These are phyloP conservation scores for Chaetomium strumarium DNA, from an alignment of 2,329 filamentous ascomycete species.

Conservation along the genomic window DNA sequence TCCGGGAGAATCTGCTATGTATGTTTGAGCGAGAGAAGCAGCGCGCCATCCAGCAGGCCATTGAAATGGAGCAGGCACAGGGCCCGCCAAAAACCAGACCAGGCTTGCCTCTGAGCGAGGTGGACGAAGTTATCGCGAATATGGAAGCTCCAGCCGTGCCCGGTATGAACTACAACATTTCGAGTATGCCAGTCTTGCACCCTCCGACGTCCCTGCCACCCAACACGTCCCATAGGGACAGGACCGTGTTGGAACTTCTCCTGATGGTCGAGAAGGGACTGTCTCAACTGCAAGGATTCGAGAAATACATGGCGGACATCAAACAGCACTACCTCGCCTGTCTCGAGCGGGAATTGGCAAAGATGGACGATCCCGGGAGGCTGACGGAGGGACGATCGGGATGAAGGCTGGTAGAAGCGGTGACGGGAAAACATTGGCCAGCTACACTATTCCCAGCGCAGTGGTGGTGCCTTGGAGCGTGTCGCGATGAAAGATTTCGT, in stretches of 20 bases:
- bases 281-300: conserved; percentile 21
- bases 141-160: conserved; percentile 25
- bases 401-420: neutral
- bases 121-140: conserved; percentile 26
- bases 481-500: neutral
- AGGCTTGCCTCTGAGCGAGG: conserved; percentile 22
- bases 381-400: conserved; percentile 17
- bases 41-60: conserved; percentile 26
- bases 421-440: too few species aligned
- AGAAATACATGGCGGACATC: conserved; percentile 22
- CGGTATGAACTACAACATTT: conserved; percentile 24
- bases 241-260: conserved; percentile 16
- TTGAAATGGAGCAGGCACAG: conserved; percentile 9
- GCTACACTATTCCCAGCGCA: too few species aligned
- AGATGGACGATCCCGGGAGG: conserved; percentile 22
- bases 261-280: conserved; percentile 14
- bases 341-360: conserved; percentile 25
- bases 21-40: conserved; percentile 32
- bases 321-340: conserved; percentile 16
- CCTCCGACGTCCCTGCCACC: neutral
- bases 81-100: neutral
- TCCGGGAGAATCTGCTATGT: conserved; percentile 30
- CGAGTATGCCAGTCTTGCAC: conserved; percentile 4
- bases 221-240: conserved; percentile 15
- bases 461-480: too few species aligned